These are phyloP conservation scores for Sporopachydermia quercuum DNA, from an alignment of 805 yeast genomes.

Conservation along the genomic window DNA sequence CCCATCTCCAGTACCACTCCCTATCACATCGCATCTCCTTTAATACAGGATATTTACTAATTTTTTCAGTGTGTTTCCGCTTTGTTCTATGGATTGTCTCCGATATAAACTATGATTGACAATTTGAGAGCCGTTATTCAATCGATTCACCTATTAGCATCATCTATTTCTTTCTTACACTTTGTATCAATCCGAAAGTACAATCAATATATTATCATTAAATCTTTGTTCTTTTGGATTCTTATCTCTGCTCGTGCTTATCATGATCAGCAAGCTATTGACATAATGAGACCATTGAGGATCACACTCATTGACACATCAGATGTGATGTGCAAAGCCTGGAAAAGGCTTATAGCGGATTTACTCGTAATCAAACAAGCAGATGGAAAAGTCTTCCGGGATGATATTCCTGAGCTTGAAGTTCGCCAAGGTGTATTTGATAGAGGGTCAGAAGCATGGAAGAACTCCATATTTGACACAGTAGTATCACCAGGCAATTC, in stretches of 20 bases:
- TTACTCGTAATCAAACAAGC: background rate
- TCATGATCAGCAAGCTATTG: background rate
- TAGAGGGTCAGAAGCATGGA: background rate
- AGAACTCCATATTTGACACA: conserved; percentile 7
- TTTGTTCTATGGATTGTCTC: no score
- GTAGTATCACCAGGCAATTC: conserved; percentile 40
- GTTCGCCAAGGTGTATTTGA: background rate
- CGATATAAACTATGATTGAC: no score
- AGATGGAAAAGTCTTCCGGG: background rate
- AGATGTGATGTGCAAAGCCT: background rate
- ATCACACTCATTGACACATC: background rate
- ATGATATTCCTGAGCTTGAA: background rate
- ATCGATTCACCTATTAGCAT: no score
- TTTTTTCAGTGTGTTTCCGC: no score
- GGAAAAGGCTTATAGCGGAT: background rate
- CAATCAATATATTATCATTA: no score
- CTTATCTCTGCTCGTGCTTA: background rate
- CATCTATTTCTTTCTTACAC: no score
- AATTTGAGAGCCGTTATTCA: no score
- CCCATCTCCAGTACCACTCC: no score
- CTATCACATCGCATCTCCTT: no score
- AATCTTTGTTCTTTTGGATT: background rate
- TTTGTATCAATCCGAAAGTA: no score
- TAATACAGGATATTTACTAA: no score
- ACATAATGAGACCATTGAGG: background rate